Base-by-base conservation (phyloP, 352 stramenopile species). In the Globisporangium spiculum region DNA sequence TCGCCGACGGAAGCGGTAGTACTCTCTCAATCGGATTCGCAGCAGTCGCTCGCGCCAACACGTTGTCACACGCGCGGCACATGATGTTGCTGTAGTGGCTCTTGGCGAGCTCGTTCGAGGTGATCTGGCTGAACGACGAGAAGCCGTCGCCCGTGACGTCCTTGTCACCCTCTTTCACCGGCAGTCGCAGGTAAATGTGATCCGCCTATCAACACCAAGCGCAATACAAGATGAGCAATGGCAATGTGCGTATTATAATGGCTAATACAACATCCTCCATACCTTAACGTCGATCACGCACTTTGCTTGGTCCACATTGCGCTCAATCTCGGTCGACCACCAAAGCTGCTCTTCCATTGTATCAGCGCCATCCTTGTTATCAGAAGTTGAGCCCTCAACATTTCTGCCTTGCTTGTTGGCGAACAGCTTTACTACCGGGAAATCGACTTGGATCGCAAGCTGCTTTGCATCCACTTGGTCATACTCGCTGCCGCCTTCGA, bases 1-100 rank as follows among this genome's bases (percentile, higher is more conserved):
- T 92, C 22, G 84, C 75, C 12, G 87, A 93, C 34, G 87, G 87
- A 7, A 95, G 74, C 30, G 87, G 85, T 63, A 92, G 57, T 12
- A 88, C 84, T 68, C 86, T 90, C 8, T 89, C 76, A 12, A 92
- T 74, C 0, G 9, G 57, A 1, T 26, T 22, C 2, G 68, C 46
- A 34, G 38, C 46, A 6, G 22, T 27, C 32, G 16, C 48, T 14
- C 65, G n/a, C 44, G 72, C 53, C 12, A 88, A 27, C 36, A 63
- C 50, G 4, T 27, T 32, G 2, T 67, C 22, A 62, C 86, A 94
- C 4, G 59, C 63, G 41, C 81, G 77, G 66, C 87, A 95, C 12
- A 60, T 48, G 22, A 93, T 65, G 0, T 54, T 69, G 0, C 30
- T 36, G 65, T 92, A 94, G 56, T 76, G 82, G 9, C 76, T 62